These are phyloP conservation scores for Agaricales sp. DNA, from an alignment of 1,284 basidiomycete species.

Conservation along the genomic window DNA sequence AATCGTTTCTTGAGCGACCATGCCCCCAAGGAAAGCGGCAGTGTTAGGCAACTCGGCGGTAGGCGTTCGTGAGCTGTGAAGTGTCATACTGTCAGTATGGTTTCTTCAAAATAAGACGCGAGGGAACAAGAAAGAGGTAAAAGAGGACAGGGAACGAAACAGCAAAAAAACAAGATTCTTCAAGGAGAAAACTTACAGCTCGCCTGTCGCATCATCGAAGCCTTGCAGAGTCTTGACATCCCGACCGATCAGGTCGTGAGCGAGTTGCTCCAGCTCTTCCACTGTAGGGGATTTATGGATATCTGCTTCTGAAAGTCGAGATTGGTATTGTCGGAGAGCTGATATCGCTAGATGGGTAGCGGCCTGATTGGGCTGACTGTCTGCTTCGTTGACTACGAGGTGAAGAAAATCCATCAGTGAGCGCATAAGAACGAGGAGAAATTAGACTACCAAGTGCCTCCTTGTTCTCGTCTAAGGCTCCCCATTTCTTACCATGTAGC, in stretches of 20 bases:
- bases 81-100: not conserved
- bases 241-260: conserved; percentile 27
- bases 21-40: conserved; percentile 86
- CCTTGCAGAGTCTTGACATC: conserved; percentile 44
- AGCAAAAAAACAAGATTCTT: not conserved
- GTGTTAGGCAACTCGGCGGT: conserved; percentile 86
- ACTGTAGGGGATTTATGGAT: conserved; percentile 23
- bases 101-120: not conserved
- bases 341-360: not conserved
- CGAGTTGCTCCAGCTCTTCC: conserved; percentile 30
- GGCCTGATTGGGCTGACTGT: not conserved
- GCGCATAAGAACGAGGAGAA: not conserved
- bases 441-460: conserved; percentile 44
- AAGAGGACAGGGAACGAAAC: conserved; percentile 7
- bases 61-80: conserved; percentile 67
- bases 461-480: conserved; percentile 43
- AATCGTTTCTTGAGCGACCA: conserved; percentile 96
- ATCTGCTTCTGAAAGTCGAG: conserved; percentile 13
- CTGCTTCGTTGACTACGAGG: not conserved
- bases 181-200: conserved; percentile 59
- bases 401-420: not conserved
- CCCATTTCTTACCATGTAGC: conserved; percentile 63
- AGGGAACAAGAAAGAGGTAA: not conserved
- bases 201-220: conserved; percentile 58
- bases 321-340: conserved; percentile 10